Evolutionary conservation across 805 yeast genomes (phyloP).

Genomic region (Ogataea glucozyma): DNA sequence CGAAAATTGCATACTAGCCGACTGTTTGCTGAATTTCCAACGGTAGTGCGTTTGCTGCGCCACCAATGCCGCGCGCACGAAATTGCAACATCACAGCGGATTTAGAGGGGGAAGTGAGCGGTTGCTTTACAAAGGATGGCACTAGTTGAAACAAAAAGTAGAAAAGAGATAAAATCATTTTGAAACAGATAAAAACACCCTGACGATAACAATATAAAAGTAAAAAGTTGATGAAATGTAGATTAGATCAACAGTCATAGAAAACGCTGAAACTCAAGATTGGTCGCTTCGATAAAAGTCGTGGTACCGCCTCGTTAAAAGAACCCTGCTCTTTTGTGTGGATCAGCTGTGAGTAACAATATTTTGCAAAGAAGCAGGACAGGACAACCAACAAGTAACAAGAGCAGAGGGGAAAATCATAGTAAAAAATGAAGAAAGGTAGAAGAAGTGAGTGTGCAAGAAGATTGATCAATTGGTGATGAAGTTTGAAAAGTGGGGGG

Average conservation of each 20-base stretch:
- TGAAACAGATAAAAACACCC: constrained; percentile 19
- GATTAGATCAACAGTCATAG: constrained; percentile 8
- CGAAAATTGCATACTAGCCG: no score
- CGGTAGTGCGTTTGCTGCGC: no score
- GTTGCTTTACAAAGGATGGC: neutral
- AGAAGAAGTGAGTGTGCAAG: constrained; percentile 2
- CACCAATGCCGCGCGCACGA: no score
- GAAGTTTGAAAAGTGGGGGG: neutral
- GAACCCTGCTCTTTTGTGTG: constrained; percentile 7
- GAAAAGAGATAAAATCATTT: constrained; percentile 9
- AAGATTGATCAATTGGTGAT: neutral
- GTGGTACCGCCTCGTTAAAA: neutral
- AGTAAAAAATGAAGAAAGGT: constrained; percentile 1
- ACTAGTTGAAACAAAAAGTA: neutral
- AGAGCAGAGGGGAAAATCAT: neutral
- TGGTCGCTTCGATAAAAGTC: constrained; percentile 8
- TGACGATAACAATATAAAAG: constrained; percentile 12
- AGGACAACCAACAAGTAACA: constrained; percentile 7
- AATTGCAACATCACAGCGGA: no score
- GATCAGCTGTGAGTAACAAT: constrained; percentile 6
- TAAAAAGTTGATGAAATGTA: constrained; percentile 8
- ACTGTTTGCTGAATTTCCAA: no score
- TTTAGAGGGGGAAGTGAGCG: no score
- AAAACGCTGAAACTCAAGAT: constrained; percentile 7
- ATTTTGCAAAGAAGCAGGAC: constrained; percentile 4